These are phyloP conservation scores for Rhododendron henanense DNA, from an alignment of 148 eudicot genomes.

Conservation along the genomic window DNA sequence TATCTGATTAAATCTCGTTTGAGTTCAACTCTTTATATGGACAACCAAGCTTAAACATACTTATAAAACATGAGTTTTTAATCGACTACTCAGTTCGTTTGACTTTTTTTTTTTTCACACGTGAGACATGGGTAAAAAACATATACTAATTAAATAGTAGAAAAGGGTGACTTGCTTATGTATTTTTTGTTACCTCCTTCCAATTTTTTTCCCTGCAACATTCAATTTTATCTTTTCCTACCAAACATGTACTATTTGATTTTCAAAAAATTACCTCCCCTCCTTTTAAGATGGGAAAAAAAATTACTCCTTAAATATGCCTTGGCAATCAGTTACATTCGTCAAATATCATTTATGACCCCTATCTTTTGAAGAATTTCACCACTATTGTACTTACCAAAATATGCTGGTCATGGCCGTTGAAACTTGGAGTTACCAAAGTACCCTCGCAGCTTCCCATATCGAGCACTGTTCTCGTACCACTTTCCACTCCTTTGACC, in stretches of 20 bases:
- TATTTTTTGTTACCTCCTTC: neutral
- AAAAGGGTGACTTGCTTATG: neutral
- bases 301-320: neutral
- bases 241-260: neutral
- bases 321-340: neutral
- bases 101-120: neutral
- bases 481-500: neutral
- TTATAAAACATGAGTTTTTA: no score
- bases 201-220: neutral
- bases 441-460: slow-evolving; percentile 12
- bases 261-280: neutral
- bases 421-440: slow-evolving; percentile 18
- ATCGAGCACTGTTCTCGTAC: neutral
- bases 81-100: no score
- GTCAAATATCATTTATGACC: neutral
- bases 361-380: neutral
- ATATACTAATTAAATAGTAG: no score
- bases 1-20: no score
- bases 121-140: neutral
- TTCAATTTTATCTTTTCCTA: neutral
- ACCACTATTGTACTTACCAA: neutral
- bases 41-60: no score
- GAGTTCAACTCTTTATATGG: no score
- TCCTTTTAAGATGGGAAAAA: neutral
- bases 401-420: neutral